Evolutionary conservation across 257 asterid genomes (phyloP).

Genomic region (Catharanthus roseus): DNA sequence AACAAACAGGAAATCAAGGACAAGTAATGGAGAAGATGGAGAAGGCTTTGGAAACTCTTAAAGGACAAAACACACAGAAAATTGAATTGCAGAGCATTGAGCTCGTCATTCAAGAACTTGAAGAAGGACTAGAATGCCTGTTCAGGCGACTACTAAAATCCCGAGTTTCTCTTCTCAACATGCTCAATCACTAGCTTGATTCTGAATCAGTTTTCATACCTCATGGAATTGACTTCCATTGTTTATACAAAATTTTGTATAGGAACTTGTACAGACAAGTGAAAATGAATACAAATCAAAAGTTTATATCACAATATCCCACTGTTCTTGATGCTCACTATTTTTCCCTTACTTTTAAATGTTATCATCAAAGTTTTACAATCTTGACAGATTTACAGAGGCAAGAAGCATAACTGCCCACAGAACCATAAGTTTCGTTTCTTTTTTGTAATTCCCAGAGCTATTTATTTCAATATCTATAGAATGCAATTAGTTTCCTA

Average conservation of each 20-base stretch:
- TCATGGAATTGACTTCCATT: not conserved
- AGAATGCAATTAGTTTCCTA: too few species aligned
- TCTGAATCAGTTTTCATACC: not conserved
- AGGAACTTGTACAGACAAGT: too few species aligned
- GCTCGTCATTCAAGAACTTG: constrained; percentile 11
- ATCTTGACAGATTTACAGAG: too few species aligned
- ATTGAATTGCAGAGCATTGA: not conserved
- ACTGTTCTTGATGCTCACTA: too few species aligned
- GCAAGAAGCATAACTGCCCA: too few species aligned
- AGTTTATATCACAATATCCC: too few species aligned
- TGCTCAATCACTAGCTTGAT: not conserved
- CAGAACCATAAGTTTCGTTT: too few species aligned
- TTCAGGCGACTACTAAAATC: constrained; percentile 11
- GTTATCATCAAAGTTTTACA: too few species aligned
- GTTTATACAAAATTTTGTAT: not conserved
- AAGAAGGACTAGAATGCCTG: constrained; percentile 6
- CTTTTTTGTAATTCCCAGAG: too few species aligned
- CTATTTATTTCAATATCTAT: too few species aligned
- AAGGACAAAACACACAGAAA: not conserved
- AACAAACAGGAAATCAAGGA: not conserved
- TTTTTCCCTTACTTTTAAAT: too few species aligned
- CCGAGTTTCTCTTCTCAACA: constrained; percentile 18
- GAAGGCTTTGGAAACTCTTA: not conserved
- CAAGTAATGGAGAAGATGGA: constrained; percentile 2
- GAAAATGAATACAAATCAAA: too few species aligned